phyloP scores from a whole-genome alignment of 164 flowering plant genomes.

The Piper longum region DNA sequence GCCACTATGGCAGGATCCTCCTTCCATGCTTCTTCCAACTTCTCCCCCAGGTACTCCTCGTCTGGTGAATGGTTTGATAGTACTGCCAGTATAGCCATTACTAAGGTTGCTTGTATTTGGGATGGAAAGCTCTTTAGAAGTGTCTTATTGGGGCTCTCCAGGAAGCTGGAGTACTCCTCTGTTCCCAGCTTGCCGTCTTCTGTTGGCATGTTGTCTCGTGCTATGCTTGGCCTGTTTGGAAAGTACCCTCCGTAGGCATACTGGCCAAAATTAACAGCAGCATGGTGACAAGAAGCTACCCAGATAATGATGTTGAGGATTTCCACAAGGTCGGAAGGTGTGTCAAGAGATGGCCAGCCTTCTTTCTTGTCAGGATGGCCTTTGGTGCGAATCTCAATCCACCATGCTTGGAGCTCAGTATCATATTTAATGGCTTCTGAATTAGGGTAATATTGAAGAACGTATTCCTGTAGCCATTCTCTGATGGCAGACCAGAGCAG shows the following conservation, averaged over 20 bases:
- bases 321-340: slow-evolving; percentile 28
- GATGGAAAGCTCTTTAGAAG: slow-evolving; percentile 24
- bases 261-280: slow-evolving; percentile 76
- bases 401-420: slow-evolving; percentile 68
- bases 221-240: slow-evolving; percentile 60
- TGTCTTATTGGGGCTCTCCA: slow-evolving; percentile 12
- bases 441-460: slow-evolving; percentile 38
- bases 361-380: slow-evolving; percentile 77
- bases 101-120: slow-evolving; percentile 20
- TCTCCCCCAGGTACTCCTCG: slow-evolving; percentile 27
- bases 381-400: slow-evolving; percentile 47
- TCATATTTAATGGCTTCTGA: slow-evolving; percentile 24
- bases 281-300: slow-evolving; percentile 68
- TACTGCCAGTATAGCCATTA: slow-evolving; percentile 27
- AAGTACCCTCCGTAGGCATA: slow-evolving; percentile 54
- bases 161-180: slow-evolving; percentile 8
- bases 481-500: slow-evolving; percentile 50
- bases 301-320: slow-evolving; percentile 51
- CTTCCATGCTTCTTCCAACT: slow-evolving; percentile 19
- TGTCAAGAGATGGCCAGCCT: slow-evolving; percentile 70
- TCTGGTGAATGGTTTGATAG: slow-evolving; percentile 30
- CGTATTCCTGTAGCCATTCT: slow-evolving; percentile 56
- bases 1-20: slow-evolving; percentile 14
- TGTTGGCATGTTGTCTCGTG: slow-evolving; percentile 39
- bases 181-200: slow-evolving; percentile 26